A percentile compares a stretch with the other conserved stretches of the same genome.
Evolutionary conservation across 306 rosid species (phyloP).

Genomic region (Carpinus viminea): DNA sequence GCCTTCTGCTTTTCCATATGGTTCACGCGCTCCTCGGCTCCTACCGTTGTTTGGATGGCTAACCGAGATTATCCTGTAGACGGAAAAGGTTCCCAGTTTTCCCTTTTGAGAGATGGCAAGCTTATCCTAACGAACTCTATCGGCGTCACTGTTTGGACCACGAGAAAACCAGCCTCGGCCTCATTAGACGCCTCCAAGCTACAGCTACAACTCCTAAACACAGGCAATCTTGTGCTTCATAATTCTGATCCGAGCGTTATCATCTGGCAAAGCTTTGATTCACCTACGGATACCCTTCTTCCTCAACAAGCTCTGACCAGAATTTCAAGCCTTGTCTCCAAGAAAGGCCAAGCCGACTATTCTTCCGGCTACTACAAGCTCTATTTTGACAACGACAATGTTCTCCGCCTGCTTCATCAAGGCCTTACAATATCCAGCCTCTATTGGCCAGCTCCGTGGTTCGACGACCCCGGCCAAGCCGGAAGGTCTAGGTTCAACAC

Average conservation of each 20-base stretch:
- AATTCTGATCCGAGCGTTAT: neutral
- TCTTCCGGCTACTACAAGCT: constrained; percentile 48
- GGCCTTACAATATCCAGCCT: constrained; percentile 28
- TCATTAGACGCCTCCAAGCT: neutral
- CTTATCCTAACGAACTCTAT: constrained; percentile 47
- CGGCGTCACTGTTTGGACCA: constrained; percentile 37
- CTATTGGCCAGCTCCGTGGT: constrained; percentile 41
- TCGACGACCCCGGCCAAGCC: neutral
- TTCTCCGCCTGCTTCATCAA: constrained; percentile 30
- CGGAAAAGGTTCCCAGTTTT: constrained; percentile 41
- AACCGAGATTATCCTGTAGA: constrained; percentile 54
- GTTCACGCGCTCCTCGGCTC: constrained; percentile 36
- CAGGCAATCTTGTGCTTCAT: constrained; percentile 47
- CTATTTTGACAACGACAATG: constrained; percentile 46
- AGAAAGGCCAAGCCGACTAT: constrained; percentile 23
- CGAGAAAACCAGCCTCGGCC: constrained; percentile 10
- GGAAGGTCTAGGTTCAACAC: constrained; percentile 39
- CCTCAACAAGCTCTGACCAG: constrained; percentile 40
- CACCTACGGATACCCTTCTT: constrained; percentile 57
- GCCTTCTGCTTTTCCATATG: constrained; percentile 58
- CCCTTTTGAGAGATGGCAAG: constrained; percentile 41
- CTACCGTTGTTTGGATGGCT: constrained; percentile 58
- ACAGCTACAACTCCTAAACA: constrained; percentile 33
- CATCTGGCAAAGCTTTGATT: constrained; percentile 59
- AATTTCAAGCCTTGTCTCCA: constrained; percentile 27